Base-by-base conservation (phyloP, 2,329 filamentous ascomycete genomes). In the Cucurbitaria berberidis region DNA sequence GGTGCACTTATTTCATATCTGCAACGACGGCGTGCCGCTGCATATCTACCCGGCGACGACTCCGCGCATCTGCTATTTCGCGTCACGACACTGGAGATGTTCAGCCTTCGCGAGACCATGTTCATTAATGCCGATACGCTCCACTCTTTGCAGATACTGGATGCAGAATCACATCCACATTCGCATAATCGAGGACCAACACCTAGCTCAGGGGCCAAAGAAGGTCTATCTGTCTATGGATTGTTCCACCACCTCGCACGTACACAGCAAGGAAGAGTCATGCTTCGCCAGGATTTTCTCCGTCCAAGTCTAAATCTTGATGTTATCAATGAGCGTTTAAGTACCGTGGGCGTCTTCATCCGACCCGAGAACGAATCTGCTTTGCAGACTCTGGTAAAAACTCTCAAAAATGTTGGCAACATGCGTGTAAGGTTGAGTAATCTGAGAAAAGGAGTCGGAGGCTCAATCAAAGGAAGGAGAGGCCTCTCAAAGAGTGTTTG, bases 1-100 rank as follows among this genome's bases (percentile, higher is more conserved):
- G 91, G 93, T n/a, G 93, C 93, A 22, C 77, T 98, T 2, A 76
- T 98, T n/a, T 83, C 84, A 5, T 90, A 96, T 60, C 74, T 97
- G 21, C 86, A 91, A 63, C 86, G 90, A 46, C 83, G 86, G 62
- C 82, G 82, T 68, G 83, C 86, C 34, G 81, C 84, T 2, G 82
- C 85, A 30, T 88, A 86, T 64, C 76, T 88, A 2, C 84, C 86
- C 1, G 83, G 84, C 24, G 85, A 89, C 54, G 75, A 79, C 13
- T 79, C 80, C 26, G 80, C 81, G 2, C 71, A 77, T n/a, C 65
- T 77, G 9, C 76, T 84, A 36, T 89, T 89, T 60, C 81, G 79
- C 6, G 79, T 96, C 22, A 79, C 75, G 21, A 81, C 80, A 0
- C 75, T 97, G 10, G 83, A 89, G 66, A 93, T 91, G 85, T 92